Base-by-base conservation (phyloP, 2,329 filamentous ascomycete genomes). In the Sordariomycetes sp. region DNA sequence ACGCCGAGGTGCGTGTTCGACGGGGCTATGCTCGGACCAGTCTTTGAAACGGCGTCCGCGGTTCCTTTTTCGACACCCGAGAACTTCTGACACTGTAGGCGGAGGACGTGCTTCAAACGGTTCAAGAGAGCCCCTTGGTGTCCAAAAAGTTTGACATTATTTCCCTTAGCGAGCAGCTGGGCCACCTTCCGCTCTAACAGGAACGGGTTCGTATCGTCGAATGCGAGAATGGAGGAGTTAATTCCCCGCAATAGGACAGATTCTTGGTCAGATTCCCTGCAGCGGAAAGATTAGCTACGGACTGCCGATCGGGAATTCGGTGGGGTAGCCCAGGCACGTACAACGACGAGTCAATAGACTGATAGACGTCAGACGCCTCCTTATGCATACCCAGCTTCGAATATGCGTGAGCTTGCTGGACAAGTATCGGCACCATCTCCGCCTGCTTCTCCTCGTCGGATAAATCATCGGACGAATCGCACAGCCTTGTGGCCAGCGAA, bases 331-430 rank as follows among this genome's bases (percentile, higher is more conserved):
- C 51, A 10, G 36, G 36, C 28, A 39, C 54, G 68, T 72, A 89
- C 85, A 80, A 78, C 55, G 77, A 71, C 58, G 79, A 70, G n/a
- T 77, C 77, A 34, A 90, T 73, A n/a, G 76, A 78, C 56, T 76
- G 78, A 54, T 82, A 81, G 36, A 90, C 65, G 51, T 79, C 74
- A 54, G 78, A 74, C 0, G 87, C 87, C 62, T 90, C 85, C 28
- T 82, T 77, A 17, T 74, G 65, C 63, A 85, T 85, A 20, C 86
- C 87, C 60, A 87, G 68, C 61, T 79, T 82, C 2, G 80, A 78
- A 58, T 87, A 76, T 1, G 89, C 85, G 63, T 86, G 91, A 28
- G 87, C 79, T 64, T 89, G 85, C 69, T 94, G 89, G 25, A 89
- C 79, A 35, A 84, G 75, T 59, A 95, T 90, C 10, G 89, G 86